phyloP scores from a whole-genome alignment of 2,329 filamentous ascomycete genomes.

The Metarhizium sp. region DNA sequence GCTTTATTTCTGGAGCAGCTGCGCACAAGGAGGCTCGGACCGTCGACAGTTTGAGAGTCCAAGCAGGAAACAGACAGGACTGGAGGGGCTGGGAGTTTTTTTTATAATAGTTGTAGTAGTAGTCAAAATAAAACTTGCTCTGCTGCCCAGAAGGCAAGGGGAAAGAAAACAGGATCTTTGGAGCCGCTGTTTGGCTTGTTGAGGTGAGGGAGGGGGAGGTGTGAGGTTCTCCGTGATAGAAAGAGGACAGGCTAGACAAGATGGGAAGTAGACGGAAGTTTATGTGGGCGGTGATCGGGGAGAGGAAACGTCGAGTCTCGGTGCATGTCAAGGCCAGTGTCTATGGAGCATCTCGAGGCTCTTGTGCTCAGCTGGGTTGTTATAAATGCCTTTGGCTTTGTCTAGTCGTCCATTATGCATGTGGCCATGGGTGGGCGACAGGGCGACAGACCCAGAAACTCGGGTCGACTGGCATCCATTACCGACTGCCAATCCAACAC shows the following conservation, averaged over 20 bases:
- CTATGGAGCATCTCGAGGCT: too few species aligned
- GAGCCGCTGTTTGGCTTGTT: background rate
- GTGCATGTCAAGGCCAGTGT: background rate
- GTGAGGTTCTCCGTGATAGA: background rate
- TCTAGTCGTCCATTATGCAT: background rate
- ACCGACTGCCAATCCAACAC: too few species aligned
- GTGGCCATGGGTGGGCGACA: background rate
- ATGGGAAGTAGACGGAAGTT: background rate
- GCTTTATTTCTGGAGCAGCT: background rate
- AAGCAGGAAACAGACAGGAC: too few species aligned
- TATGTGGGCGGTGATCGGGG: background rate
- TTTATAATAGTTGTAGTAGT: too few species aligned
- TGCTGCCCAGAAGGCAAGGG: background rate
- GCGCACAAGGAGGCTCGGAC: too few species aligned
- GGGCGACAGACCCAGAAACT: background rate
- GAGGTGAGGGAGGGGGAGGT: background rate
- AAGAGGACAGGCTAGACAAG: background rate
- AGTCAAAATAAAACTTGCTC: background rate
- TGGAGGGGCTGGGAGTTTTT: too few species aligned
- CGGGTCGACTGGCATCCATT: background rate
- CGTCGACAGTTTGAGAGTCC: too few species aligned
- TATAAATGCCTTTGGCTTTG: background rate
- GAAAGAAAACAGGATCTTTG: background rate
- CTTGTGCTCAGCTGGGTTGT: too few species aligned
- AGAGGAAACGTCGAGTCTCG: background rate